A percentile compares a stretch with the other conserved stretches of the same genome.
Evolutionary conservation across 805 yeast species (phyloP).

Genomic region (Metschnikowia cerradonensis): DNA sequence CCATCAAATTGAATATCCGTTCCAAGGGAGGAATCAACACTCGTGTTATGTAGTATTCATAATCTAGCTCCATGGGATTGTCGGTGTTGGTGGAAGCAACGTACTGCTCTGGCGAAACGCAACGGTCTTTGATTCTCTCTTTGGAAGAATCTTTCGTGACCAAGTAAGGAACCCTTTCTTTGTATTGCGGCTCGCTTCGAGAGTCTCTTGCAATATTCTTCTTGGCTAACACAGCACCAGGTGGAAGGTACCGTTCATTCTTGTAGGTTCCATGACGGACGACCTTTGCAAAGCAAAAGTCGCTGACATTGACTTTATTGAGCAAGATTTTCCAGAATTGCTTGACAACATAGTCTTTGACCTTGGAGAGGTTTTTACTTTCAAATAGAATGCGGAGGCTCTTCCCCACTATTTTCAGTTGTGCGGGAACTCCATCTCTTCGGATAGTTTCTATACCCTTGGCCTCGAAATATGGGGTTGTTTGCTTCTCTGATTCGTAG

Average conservation of each 20-base stretch:
- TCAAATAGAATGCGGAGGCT: constrained; percentile 67
- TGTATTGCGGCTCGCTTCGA: constrained; percentile 78
- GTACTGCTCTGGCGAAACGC: constrained; percentile 73
- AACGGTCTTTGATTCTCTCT: constrained; percentile 66
- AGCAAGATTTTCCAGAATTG: constrained; percentile 65
- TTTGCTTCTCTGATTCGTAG: constrained; percentile 57
- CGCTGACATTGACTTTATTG: constrained; percentile 67
- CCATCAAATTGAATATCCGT: constrained; percentile 74
- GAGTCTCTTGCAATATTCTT: constrained; percentile 59
- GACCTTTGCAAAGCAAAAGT: constrained; percentile 88
- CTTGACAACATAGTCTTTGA: constrained; percentile 58
- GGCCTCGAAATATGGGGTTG: constrained; percentile 75
- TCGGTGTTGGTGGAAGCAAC: constrained; percentile 33
- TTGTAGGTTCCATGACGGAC: constrained; percentile 83
- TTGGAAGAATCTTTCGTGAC: constrained; percentile 58
- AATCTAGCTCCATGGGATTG: constrained; percentile 54
- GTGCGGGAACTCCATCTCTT: constrained; percentile 93
- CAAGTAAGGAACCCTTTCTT: constrained; percentile 84
- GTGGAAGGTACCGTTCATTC: constrained; percentile 69
- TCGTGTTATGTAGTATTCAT: constrained; percentile 79
- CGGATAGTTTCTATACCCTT: constrained; percentile 95
- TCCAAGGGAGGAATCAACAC: constrained; percentile 88
- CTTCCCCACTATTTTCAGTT: constrained; percentile 74
- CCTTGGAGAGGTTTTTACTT: constrained; percentile 62
- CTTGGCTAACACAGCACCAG: constrained; percentile 84